Conservation (phyloP, 2,329 filamentous ascomycete species). For the Cercospora janseana region DNA sequence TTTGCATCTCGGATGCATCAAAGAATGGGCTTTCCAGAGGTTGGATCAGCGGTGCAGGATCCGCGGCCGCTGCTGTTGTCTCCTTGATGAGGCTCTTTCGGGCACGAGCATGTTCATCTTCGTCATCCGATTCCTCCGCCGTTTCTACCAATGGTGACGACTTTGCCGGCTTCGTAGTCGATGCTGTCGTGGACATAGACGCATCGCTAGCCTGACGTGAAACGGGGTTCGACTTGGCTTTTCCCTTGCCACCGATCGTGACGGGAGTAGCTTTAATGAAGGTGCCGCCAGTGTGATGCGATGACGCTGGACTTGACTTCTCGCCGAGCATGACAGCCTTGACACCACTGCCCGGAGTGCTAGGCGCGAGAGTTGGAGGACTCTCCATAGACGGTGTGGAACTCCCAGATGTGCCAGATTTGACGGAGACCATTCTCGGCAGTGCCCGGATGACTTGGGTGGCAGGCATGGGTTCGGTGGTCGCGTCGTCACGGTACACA, state of each 20-base stretch:
- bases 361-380: slow-evolving; percentile 20
- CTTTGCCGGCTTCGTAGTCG: slow-evolving; percentile 29
- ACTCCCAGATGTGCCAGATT: slow-evolving; percentile 37
- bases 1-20: slow-evolving; percentile 33
- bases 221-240: slow-evolving; percentile 37
- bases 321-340: slow-evolving; percentile 43
- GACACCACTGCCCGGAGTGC: slow-evolving; percentile 12
- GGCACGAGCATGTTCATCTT: slow-evolving; percentile 35
- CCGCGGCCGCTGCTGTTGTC: slow-evolving; percentile 18
- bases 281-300: slow-evolving; percentile 29
- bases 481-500: slow-evolving; percentile 87
- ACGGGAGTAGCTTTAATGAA: slow-evolving; percentile 48
- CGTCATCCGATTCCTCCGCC: slow-evolving; percentile 32
- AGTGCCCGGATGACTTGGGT: slow-evolving; percentile 85
- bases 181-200: slow-evolving; percentile 23
- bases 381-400: slow-evolving; percentile 17
- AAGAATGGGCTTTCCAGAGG: slow-evolving; percentile 37
- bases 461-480: slow-evolving; percentile 73
- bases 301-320: slow-evolving; percentile 35
- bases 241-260: slow-evolving; percentile 43
- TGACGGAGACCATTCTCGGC: slow-evolving; percentile 90
- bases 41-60: slow-evolving; percentile 27
- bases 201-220: slow-evolving; percentile 29
- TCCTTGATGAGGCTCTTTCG: slow-evolving; percentile 29
- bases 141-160: slow-evolving; percentile 36